A percentile compares a stretch with the other conserved stretches of the same genome.
Evolutionary conservation across 805 yeast species (phyloP).

Genomic region (Ogataea neopini): DNA sequence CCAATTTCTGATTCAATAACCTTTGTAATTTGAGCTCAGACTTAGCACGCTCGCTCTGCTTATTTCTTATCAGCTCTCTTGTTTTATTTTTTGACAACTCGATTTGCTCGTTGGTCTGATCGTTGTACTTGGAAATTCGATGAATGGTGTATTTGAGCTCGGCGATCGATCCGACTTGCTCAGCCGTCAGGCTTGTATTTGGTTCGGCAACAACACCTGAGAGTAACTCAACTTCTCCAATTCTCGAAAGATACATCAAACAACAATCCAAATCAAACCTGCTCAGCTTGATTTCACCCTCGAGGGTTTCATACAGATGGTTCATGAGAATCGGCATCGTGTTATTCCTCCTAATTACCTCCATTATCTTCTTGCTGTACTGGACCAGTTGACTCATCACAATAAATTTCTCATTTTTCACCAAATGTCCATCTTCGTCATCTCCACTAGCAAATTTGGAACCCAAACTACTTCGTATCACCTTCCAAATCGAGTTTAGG

Average conservation of each 20-base stretch:
- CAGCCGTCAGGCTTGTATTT: conserved; percentile 14
- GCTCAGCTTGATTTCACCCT: conserved; percentile 8
- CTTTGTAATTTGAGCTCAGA: conserved; percentile 27
- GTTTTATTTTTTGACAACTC: conserved; percentile 15
- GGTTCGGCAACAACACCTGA: conserved; percentile 6
- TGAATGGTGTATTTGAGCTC: conserved; percentile 32
- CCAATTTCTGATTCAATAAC: conserved; percentile 24
- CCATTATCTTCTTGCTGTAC: conserved; percentile 13
- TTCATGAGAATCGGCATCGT: conserved; percentile 16
- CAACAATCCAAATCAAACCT: conserved; percentile 27
- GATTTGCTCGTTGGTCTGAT: conserved; percentile 14
- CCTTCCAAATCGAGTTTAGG: conserved; percentile 12
- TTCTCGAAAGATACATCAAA: conserved; percentile 25
- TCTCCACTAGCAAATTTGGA: conserved; percentile 10
- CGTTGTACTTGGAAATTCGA: conserved; percentile 21
- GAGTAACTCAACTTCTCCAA: conserved; percentile 3
- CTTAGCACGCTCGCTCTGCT: conserved; percentile 25
- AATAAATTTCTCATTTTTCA: conserved; percentile 23
- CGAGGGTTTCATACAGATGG: conserved; percentile 17
- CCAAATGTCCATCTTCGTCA: conserved; percentile 21
- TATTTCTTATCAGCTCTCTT: conserved; percentile 16
- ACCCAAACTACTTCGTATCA: not conserved
- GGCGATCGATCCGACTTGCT: conserved; percentile 27
- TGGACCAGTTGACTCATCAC: conserved; percentile 18
- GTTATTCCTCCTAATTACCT: conserved; percentile 2